Percentiles rank a stretch among this genome's conserved stretches.
Evolutionary conservation across 164 flowering plant genomes (phyloP).

Genomic region (Tetracentron sinense): DNA sequence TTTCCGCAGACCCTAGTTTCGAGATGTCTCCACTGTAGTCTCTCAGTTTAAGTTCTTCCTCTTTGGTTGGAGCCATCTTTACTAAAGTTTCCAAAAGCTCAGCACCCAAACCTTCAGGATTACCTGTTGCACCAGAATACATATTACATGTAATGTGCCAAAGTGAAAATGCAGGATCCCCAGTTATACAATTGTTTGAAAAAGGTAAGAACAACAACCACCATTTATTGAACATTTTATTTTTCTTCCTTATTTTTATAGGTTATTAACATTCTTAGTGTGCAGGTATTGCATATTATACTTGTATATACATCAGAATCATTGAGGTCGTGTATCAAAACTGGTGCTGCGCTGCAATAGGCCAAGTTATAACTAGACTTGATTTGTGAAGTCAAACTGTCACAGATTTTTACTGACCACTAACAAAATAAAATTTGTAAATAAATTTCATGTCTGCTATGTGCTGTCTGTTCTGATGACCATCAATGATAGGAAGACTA

Average conservation of each 20-base stretch:
- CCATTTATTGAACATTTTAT: no score
- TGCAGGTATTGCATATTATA: constrained; percentile 1
- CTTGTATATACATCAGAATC: neutral
- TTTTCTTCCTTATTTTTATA: neutral
- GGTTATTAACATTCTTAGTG: no score
- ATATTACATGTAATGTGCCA: neutral
- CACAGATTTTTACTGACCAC: neutral
- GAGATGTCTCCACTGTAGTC: constrained; percentile 72
- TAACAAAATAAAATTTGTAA: neutral
- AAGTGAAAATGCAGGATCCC: neutral
- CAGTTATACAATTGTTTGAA: neutral
- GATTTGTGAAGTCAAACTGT: neutral
- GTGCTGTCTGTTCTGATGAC: neutral
- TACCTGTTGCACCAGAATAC: constrained; percentile 45
- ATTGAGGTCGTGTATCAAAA: neutral
- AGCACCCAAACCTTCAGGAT: constrained; percentile 74
- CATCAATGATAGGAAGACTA: neutral
- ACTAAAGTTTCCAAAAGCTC: constrained; percentile 91
- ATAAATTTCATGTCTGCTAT: no score
- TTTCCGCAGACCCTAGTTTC: constrained; percentile 90
- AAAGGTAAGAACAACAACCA: neutral
- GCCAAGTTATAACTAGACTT: neutral
- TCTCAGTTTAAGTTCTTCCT: constrained; percentile 89
- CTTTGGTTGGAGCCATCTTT: constrained; percentile 99
- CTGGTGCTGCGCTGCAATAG: neutral